phyloP scores from a whole-genome alignment of 441 rosid species.

The Bocquillonia castaneifolia region DNA sequence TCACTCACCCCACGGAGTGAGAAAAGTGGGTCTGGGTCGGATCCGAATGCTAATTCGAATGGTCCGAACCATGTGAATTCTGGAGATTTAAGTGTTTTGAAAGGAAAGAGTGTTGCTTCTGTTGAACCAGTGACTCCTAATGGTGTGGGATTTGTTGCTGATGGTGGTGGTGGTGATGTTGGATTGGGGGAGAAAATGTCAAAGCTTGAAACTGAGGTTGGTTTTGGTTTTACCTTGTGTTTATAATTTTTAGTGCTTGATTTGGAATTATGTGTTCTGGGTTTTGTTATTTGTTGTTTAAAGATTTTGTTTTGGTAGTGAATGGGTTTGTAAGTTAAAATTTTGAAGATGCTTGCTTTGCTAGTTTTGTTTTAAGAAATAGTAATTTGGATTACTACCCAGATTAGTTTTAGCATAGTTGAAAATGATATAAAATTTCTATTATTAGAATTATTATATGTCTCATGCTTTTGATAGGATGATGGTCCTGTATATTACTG shows the following conservation, averaged over 20 bases:
- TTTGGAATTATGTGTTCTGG: neutral
- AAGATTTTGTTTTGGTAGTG: neutral
- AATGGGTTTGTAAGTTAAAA: no score
- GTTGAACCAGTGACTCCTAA: conserved; percentile 41
- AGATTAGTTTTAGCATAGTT: neutral
- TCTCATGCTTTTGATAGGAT: neutral
- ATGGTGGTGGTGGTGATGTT: conserved; percentile 29
- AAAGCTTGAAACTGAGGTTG: conserved; percentile 75
- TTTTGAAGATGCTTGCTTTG: neutral
- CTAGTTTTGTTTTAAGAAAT: neutral
- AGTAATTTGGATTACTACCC: neutral
- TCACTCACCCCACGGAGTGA: conserved; percentile 41
- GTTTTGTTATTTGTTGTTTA: neutral
- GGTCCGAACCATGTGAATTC: conserved; percentile 21
- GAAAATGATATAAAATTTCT: neutral
- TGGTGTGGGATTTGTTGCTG: conserved; percentile 28
- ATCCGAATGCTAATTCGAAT: conserved; percentile 28
- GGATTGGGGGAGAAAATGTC: conserved; percentile 42
- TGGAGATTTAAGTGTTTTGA: conserved; percentile 30
- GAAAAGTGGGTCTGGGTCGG: conserved; percentile 43
- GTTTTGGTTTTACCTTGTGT: neutral
- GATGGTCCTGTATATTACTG: neutral
- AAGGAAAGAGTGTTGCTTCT: conserved; percentile 40
- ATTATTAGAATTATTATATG: neutral
- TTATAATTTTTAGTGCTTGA: neutral